Evolutionary conservation across 2,329 filamentous ascomycete species (phyloP).

Genomic region (Periconia digitata): DNA sequence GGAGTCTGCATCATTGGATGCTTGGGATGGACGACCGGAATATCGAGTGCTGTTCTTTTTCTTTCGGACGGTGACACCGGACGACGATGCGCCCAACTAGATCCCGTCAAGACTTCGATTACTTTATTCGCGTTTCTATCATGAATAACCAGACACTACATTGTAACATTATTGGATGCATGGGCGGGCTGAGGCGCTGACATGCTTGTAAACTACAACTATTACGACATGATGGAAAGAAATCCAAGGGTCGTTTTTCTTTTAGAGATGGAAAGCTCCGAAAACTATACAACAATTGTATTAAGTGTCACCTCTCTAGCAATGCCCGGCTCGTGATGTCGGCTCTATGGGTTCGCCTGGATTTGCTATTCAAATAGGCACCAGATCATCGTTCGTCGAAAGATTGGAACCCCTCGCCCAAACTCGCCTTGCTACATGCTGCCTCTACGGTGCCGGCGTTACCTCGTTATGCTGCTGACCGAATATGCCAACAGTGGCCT

Average conservation of each 20-base stretch:
- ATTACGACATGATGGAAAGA: too few species aligned
- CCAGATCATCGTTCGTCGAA: neutral
- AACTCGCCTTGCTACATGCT: neutral
- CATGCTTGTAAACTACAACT: too few species aligned
- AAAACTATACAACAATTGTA: too few species aligned
- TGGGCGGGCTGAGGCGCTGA: neutral
- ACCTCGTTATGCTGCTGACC: neutral
- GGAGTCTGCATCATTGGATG: neutral
- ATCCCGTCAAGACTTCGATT: too few species aligned
- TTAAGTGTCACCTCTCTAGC: too few species aligned
- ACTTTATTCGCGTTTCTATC: too few species aligned
- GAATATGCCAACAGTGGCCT: neutral
- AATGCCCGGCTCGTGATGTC: neutral
- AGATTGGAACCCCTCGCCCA: neutral
- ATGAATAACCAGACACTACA: neutral
- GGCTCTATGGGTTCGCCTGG: neutral
- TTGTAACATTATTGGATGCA: slow-evolving; percentile 11
- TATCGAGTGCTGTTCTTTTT: too few species aligned
- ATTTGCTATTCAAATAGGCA: neutral
- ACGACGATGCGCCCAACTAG: too few species aligned
- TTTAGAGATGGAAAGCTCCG: too few species aligned
- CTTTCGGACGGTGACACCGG: too few species aligned
- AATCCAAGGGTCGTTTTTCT: too few species aligned
- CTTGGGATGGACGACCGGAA: too few species aligned
- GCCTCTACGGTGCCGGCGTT: neutral